Base-by-base conservation (phyloP, 1,284 basidiomycete species). In the Trametes polyzona region DNA sequence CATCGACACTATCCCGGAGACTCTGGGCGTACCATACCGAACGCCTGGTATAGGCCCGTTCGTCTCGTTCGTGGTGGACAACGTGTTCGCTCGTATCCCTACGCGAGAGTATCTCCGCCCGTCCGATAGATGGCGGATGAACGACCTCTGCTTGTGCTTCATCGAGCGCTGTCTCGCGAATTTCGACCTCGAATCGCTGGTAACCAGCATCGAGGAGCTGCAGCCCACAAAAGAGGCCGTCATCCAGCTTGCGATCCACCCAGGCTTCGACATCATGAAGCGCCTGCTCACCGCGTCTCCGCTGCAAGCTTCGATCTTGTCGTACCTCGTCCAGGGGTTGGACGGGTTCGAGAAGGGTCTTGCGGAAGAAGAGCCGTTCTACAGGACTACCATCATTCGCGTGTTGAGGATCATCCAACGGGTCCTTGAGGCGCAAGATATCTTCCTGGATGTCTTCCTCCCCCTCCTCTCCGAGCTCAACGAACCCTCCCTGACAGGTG, bases 371-470 rank as follows among this genome's bases (percentile, higher is more conserved):
- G 86, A 92, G 66, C 82, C 83, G 0, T 85, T 78, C 70, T 94
- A 90, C 75, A 82, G 81, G 35, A 82, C 81, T 52, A 93, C 92
- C 4, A 88, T 98, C 58, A 78, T 88, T 26, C 87, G 92, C 16
- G 84, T 93, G 4, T 76, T 99, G 40, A 82, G 95, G 58, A 95
- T 97, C 63, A 80, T 95, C 26, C 83, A 89, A 62, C 86, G 94
- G 1, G 83, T 93, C 0, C 77, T 98, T 52, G 90, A 93, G 55
- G 81, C 95, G 29, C 95, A 98, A 71, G 87, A 92, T 50, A 82
- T 93, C 49, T 98, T 96, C 77, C 79, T 95, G 42, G 94, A 98
- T 58, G 86, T 96, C 16, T 83, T 98, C 42, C 77, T 97, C 11
- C 93, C 95, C 2, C 75, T 91, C 4, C 81, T 96, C 6, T 75